These are phyloP conservation scores for Candida sanyiensis DNA, from an alignment of 805 yeast genomes.

Conservation along the genomic window DNA sequence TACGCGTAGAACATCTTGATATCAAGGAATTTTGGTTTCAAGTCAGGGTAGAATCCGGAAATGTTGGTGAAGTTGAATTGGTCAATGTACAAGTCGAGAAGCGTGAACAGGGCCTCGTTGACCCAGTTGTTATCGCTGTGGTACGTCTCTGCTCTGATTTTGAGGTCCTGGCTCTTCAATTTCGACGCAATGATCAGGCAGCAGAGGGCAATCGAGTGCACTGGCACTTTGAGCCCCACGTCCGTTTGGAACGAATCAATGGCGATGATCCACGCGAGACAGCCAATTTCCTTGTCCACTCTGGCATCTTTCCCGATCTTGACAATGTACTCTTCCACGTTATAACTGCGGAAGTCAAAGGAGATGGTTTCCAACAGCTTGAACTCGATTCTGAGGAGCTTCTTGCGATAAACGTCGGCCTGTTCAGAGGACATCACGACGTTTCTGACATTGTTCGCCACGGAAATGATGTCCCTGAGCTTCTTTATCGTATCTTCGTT, in stretches of 20 bases:
- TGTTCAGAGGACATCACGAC: conserved; percentile 25
- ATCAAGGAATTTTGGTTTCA: conserved; percentile 32
- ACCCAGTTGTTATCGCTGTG: conserved; percentile 25
- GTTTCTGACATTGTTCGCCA: conserved; percentile 32
- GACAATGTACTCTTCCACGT: conserved; percentile 60
- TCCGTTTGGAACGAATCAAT: conserved; percentile 71
- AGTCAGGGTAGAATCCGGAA: conserved; percentile 33
- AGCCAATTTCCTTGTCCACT: conserved; percentile 42
- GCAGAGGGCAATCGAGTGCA: conserved; percentile 70
- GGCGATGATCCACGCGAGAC: conserved; percentile 68
- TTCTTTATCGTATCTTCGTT: conserved; percentile 83
- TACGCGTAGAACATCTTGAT: conserved; percentile 42
- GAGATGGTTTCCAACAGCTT: conserved; percentile 69
- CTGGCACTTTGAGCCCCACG: conserved; percentile 61
- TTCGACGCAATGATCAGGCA: conserved; percentile 55
- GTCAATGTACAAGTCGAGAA: conserved; percentile 57
- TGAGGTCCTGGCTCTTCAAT: conserved; percentile 31
- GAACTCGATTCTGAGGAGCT: conserved; percentile 57
- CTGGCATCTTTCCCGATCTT: conserved; percentile 49
- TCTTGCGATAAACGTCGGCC: conserved; percentile 51
- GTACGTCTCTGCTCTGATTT: conserved; percentile 11
- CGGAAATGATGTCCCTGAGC: conserved; percentile 51
- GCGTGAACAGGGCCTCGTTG: conserved; percentile 47
- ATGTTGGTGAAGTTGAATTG: conserved; percentile 47
- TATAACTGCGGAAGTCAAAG: conserved; percentile 72